Base-by-base conservation (phyloP, 768 basidiomycete species). In the Cyathus striatus region DNA sequence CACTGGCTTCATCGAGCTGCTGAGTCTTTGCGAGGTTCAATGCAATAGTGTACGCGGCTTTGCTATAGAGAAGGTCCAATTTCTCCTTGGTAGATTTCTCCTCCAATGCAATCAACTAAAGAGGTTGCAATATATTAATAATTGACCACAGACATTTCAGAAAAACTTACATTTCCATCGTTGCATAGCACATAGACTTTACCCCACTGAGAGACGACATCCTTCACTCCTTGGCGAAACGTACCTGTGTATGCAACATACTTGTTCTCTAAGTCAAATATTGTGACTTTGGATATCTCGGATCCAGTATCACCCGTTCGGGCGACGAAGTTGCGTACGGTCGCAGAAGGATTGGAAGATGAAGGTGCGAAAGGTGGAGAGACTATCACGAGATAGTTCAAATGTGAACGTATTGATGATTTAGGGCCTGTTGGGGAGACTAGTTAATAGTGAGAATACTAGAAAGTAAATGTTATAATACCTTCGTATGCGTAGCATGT, bases 401-500 rank as follows among this genome's bases (percentile, higher is more conserved):
- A 61, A 55, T 84, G 86, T 0, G 80, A 78, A 43, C 86, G 72
- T 18, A 94, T 72, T n/a, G 81, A 82, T 0, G 79, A 79, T 65
- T 94, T 94, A 41, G 75, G 72, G 5, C 86, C 85, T 89, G 17
- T 22, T 30, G 36, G 20, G 16, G 27, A 48, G 44, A 35, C 23
- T 24, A 12, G 27, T 24, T 39, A 36, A 23, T 23, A 20, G 3
- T 3, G n/a, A 7, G 27, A 9, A n/a, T 9, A 30, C 14, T 18
- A 27, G 38, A 32, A 22, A 10, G 23, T 6, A 23, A 4, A 18
- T 38, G 30, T 20, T 1, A 21, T 43, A 62, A 40, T 43, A 87
- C 94, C 95, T 72, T 98, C 96, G 55, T 93, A 91, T 1, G 93
- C 93, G 57, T 83, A 91, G 42, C 88, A 91, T 0, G 85, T 76